Percentiles rank a stretch among this genome's conserved stretches.
Evolutionary conservation across 1,284 basidiomycete genomes (phyloP).

Genomic region (Ustilago vetiveriae): DNA sequence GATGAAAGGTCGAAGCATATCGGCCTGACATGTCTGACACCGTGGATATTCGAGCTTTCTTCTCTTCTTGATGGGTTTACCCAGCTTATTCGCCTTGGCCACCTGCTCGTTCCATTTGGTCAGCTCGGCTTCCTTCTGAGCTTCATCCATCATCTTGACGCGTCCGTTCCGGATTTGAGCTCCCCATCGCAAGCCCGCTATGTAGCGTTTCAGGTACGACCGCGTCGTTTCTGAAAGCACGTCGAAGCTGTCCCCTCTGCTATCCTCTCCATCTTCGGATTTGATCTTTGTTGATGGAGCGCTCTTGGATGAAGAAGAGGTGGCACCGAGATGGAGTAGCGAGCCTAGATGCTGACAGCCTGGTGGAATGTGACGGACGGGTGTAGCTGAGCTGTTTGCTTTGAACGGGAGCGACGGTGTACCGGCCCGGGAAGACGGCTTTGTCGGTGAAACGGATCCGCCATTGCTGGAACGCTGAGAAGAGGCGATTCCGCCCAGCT

Average conservation of each 20-base stretch:
- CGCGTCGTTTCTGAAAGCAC: slow-evolving; percentile 13
- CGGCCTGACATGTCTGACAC: slow-evolving; percentile 51
- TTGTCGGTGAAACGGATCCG: slow-evolving; percentile 34
- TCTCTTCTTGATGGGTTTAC: slow-evolving; percentile 23
- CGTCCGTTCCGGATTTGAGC: slow-evolving; percentile 48
- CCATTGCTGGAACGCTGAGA: slow-evolving; percentile 32
- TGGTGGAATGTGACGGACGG: slow-evolving; percentile 29
- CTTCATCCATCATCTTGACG: slow-evolving; percentile 47
- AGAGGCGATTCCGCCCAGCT: slow-evolving; percentile 15
- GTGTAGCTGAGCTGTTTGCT: neutral
- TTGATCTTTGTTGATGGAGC: slow-evolving; percentile 29
- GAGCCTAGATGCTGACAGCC: slow-evolving; percentile 35
- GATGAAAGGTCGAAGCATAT: slow-evolving; percentile 61
- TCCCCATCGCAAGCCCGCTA: slow-evolving; percentile 57
- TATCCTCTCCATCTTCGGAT: slow-evolving; percentile 28
- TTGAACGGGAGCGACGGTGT: slow-evolving; percentile 13
- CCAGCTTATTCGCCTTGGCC: slow-evolving; percentile 33
- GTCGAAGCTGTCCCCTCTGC: slow-evolving; percentile 16
- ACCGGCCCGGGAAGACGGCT: slow-evolving; percentile 36
- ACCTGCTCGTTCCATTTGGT: slow-evolving; percentile 6
- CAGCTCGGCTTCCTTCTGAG: slow-evolving; percentile 33
- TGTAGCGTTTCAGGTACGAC: slow-evolving; percentile 49
- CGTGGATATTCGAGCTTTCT: slow-evolving; percentile 57
- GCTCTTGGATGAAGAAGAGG: slow-evolving; percentile 1
- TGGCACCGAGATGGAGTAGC: slow-evolving; percentile 18